Base-by-base conservation (phyloP, 23 red algal genomes). In the Gracilaria vermiculophylla region DNA sequence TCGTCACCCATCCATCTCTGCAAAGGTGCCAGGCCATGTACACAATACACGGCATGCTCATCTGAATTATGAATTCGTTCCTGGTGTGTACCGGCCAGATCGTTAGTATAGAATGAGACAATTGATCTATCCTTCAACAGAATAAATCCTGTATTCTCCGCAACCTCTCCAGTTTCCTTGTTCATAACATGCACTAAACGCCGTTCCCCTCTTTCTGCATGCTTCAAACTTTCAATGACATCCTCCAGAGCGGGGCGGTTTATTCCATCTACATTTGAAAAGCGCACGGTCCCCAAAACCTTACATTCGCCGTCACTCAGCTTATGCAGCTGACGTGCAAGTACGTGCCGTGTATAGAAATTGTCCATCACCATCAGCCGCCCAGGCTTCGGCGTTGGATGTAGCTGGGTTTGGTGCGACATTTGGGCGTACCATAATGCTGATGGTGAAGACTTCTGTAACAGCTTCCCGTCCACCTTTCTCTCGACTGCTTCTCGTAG, bases 351-450 rank as follows among this genome's bases (percentile, higher is more conserved):
- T 7, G 69, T 74, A 74, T 45, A 74, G 42, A 74, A 39, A 23
- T 74, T 74, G 42, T 74, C 69, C 69, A 48, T 74, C 7, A 74
- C 69, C 6, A 74, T 62, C n/a, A n/a, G n/a, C n/a, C n/a, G n/a
- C n/a, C n/a, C n/a, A n/a, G n/a, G n/a, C n/a, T n/a, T n/a, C n/a
- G n/a, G n/a, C n/a, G n/a, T n/a, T n/a, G n/a, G n/a, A n/a, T n/a
- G n/a, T n/a, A n/a, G n/a, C n/a, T n/a, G n/a, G n/a, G n/a, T n/a
- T n/a, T n/a, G n/a, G n/a, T n/a, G n/a, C n/a, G n/a, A n/a, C n/a
- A n/a, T n/a, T n/a, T n/a, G n/a, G n/a, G n/a, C n/a, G n/a, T n/a
- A n/a, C n/a, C n/a, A n/a, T n/a, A n/a, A n/a, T n/a, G n/a, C n/a
- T n/a, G n/a, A n/a, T n/a, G n/a, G n/a, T n/a, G n/a, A n/a, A n/a